Evolutionary conservation across 768 basidiomycete genomes (phyloP), one percentile per base, ranked within the genome.

Genomic region (Sporobolomyces pararoseus): DNA sequence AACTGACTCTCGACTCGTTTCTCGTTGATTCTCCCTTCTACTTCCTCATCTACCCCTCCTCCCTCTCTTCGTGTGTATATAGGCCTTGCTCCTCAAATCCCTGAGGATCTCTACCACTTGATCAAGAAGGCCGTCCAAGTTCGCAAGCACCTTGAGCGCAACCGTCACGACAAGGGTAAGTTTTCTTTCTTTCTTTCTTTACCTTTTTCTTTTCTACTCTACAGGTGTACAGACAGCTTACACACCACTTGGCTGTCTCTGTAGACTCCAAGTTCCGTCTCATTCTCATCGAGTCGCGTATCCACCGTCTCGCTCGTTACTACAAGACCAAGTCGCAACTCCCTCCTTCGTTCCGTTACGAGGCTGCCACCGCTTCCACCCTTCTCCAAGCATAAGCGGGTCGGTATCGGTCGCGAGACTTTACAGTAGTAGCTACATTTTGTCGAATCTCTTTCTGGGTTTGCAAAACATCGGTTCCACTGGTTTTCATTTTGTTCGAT

Each of bases 51-150:
- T n/a, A n/a, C n/a, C n/a, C n/a, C n/a, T n/a, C n/a, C n/a, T n/a
- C n/a, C n/a, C n/a, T n/a, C n/a, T n/a, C n/a, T n/a, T n/a, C n/a
- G n/a, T n/a, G n/a, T 13, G 29, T 27, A 32, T 34, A 35, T 65
- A 95, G 93, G 91, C 83, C 89, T 98, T 83, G 93, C 88, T 81
- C 93, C 95, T 78, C 85, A 87, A 82, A 90, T 98, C 84, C 95
- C 95, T 77, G 95, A 99, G 87, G 59, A 61, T 27, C 44, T 61
- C 46, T 61, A 61, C 46, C 32, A 35, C 31, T 35, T 61, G 42
- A 35, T 98, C 87, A 97, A 97, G 88, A 99, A 97, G 88, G 95
- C 95, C 81, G 93, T 99, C 79, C 85, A 91, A 78, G 92, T 99
- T 79, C 92, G 94, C 83, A 98, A 97, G 85, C 95, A 98, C 83